Conservation (phyloP, 2,329 filamentous ascomycete species). For the Mycosphaerella sp. region DNA sequence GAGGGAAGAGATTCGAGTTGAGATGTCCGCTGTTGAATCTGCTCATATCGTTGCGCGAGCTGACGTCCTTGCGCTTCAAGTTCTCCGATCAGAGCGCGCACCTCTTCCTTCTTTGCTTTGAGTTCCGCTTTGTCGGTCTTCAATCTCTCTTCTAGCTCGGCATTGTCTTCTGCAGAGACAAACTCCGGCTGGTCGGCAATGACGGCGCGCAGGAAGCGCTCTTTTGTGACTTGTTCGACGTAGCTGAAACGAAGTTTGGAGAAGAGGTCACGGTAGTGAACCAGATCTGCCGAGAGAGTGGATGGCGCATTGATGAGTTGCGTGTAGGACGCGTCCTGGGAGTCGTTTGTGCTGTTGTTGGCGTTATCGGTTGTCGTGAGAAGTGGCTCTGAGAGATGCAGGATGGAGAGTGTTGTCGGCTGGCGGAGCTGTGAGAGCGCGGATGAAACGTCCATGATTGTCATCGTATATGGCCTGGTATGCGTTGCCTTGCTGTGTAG, state of each 20-base stretch:
- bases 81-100: slow-evolving; percentile 64
- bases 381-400: slow-evolving; percentile 36
- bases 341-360: slow-evolving; percentile 45
- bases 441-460: slow-evolving; percentile 19
- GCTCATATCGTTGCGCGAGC: slow-evolving; percentile 51
- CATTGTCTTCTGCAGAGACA: slow-evolving; percentile 74
- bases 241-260: slow-evolving; percentile 95
- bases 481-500: background rate
- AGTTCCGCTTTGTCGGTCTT: slow-evolving; percentile 66
- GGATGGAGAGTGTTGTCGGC: slow-evolving; percentile 55
- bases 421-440: slow-evolving; percentile 45
- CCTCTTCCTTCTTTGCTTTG: slow-evolving; percentile 73
- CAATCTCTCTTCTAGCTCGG: slow-evolving; percentile 66
- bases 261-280: slow-evolving; percentile 92
- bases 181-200: slow-evolving; percentile 85
- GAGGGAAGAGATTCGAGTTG: slow-evolving; percentile 48
- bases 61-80: slow-evolving; percentile 61
- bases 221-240: slow-evolving; percentile 96
- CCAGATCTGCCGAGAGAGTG: slow-evolving; percentile 73
- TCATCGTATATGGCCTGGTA: background rate
- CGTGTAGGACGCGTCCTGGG: slow-evolving; percentile 45
- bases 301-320: slow-evolving; percentile 46
- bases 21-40: slow-evolving; percentile 47
- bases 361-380: slow-evolving; percentile 29
- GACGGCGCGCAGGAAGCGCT: slow-evolving; percentile 91